Percentiles rank a stretch among this genome's conserved stretches.
These are phyloP conservation scores for Solidago caesia DNA, from an alignment of 129 eudicot genomes.

Conservation along the genomic window DNA sequence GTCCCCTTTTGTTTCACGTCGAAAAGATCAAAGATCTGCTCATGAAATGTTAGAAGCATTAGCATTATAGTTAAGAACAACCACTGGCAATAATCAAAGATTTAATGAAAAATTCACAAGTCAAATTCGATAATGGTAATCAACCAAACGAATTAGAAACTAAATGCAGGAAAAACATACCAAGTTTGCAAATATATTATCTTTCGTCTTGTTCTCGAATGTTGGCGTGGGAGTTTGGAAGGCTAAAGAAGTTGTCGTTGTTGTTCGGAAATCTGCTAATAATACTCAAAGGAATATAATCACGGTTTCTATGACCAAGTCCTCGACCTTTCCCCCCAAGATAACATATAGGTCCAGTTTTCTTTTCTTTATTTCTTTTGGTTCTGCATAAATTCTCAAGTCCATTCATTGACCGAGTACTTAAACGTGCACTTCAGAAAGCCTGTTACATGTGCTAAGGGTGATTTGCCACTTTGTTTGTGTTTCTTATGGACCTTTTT, in stretches of 20 bases:
- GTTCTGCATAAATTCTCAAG: not conserved
- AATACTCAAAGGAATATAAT: constrained; percentile 81
- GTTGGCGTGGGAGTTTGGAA: constrained; percentile 96
- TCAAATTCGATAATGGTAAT: not conserved
- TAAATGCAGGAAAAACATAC: constrained; percentile 35
- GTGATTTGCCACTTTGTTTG: not conserved
- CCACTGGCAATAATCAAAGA: not conserved
- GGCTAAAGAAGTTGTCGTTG: constrained; percentile 69
- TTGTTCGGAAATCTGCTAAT: constrained; percentile 71
- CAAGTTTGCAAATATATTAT: constrained; percentile 76
- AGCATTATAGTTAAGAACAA: not conserved
- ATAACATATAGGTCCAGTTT: constrained; percentile 14
- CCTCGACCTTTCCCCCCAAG: constrained; percentile 88
- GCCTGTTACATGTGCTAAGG: not conserved
- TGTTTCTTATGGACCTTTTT: not conserved
- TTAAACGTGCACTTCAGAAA: not conserved
- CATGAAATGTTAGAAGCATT: not conserved
- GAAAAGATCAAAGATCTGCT: constrained; percentile 79
- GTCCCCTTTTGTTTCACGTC: constrained; percentile 68
- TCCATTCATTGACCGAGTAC: not conserved
- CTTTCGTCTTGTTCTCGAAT: constrained; percentile 69
- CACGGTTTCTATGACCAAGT: constrained; percentile 83
- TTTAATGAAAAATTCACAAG: not conserved
- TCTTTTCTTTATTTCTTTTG: not conserved
- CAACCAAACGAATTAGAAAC: not conserved